These are phyloP conservation scores for Phlyctochytrium planicorne DNA, from an alignment of 192 early-diverging fungal species.

Conservation along the genomic window DNA sequence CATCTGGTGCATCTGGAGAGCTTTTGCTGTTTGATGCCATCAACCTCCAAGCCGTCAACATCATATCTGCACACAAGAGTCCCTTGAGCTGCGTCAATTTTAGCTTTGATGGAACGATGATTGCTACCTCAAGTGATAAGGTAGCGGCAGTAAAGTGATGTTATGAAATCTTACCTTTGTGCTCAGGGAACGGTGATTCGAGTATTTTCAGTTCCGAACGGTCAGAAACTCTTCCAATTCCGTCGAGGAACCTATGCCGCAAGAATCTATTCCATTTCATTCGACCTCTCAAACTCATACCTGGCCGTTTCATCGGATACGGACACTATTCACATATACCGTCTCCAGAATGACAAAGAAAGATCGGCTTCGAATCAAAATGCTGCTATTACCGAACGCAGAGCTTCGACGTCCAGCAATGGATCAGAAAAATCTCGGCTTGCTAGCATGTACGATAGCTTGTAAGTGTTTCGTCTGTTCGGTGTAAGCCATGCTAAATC, in stretches of 20 bases:
- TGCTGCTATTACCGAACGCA: background rate
- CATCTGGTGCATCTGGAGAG: constrained; percentile 65
- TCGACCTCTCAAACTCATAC: constrained; percentile 68
- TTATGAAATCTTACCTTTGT: constrained; percentile 3
- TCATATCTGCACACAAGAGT: constrained; percentile 94
- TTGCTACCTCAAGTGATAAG: constrained; percentile 96
- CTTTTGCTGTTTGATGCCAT: constrained; percentile 93
- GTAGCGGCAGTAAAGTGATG: no score
- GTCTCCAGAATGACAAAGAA: constrained; percentile 46
- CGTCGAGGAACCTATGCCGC: constrained; percentile 91
- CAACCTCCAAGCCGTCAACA: constrained; percentile 83
- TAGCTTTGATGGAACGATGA: constrained; percentile 86
- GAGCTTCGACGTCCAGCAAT: background rate
- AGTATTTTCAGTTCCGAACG: constrained; percentile 85
- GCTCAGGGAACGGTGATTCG: constrained; percentile 91
- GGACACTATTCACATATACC: constrained; percentile 96
- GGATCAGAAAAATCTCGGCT: background rate
- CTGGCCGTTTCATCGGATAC: constrained; percentile 87
- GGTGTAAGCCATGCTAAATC: background rate
- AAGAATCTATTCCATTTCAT: constrained; percentile 88
- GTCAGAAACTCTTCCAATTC: constrained; percentile 88
- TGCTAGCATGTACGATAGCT: constrained; percentile 18
- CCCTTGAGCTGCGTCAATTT: constrained; percentile 83
- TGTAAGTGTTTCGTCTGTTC: constrained; percentile 33
- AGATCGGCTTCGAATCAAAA: constrained; percentile 2